Percentiles rank a stretch among this genome's conserved stretches.
These are phyloP conservation scores for Elsinoe batatas DNA, from an alignment of 2,329 filamentous ascomycete genomes.

Conservation along the genomic window DNA sequence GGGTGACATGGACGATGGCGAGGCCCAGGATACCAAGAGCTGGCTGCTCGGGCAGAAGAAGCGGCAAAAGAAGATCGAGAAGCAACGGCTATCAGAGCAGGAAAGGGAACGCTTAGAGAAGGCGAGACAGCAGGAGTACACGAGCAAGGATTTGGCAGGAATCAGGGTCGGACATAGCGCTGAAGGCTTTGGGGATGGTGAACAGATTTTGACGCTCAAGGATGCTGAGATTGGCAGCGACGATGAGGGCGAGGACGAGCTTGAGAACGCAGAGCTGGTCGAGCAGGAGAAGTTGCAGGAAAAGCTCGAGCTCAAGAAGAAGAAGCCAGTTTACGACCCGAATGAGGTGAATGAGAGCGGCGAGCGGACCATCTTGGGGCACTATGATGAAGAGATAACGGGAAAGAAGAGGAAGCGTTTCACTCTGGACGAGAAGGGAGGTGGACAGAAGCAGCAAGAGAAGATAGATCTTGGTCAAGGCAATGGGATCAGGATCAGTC, in stretches of 20 bases:
- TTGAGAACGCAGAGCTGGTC: slow-evolving; percentile 65
- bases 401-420: slow-evolving; percentile 84
- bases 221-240: slow-evolving; percentile 73
- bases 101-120: slow-evolving; percentile 62
- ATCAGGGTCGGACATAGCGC: slow-evolving; percentile 87
- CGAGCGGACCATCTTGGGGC: slow-evolving; percentile 61
- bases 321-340: slow-evolving; percentile 79
- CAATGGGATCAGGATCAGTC: slow-evolving; percentile 61
- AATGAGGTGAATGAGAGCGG: slow-evolving; percentile 59
- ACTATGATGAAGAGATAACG: slow-evolving; percentile 92
- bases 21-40: slow-evolving; percentile 64
- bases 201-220: slow-evolving; percentile 90
- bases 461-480: slow-evolving; percentile 44
- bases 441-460: slow-evolving; percentile 52
- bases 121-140: slow-evolving; percentile 67
- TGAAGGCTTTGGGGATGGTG: slow-evolving; percentile 68
- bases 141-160: slow-evolving; percentile 74
- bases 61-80: slow-evolving; percentile 79
- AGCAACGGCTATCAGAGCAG: slow-evolving; percentile 58
- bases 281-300: slow-evolving; percentile 66
- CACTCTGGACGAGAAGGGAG: slow-evolving; percentile 70
- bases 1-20: slow-evolving; percentile 60
- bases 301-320: slow-evolving; percentile 78
- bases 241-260: slow-evolving; percentile 71
- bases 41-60: slow-evolving; percentile 91